phyloP scores from a whole-genome alignment of 2,329 filamentous ascomycete species.

The Rhexocercosporidium sp. region DNA sequence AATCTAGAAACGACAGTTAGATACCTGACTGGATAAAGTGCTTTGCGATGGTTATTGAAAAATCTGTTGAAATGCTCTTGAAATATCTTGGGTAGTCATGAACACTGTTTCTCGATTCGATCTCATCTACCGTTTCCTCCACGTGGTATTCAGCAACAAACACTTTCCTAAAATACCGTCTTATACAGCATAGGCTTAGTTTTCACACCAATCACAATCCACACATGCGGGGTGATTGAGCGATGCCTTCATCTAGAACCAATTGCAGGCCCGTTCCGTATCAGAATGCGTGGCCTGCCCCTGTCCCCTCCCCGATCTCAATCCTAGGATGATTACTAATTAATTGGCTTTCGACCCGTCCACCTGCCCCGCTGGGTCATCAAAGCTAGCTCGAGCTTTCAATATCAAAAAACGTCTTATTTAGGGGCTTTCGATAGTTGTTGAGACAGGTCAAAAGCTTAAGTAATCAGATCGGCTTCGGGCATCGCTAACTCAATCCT shows the following conservation, averaged over 20 bases:
- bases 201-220: constrained; percentile 13
- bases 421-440: background rate
- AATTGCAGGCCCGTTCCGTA: background rate
- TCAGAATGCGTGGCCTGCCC: background rate
- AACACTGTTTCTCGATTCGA: background rate
- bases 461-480: background rate
- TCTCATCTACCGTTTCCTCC: background rate
- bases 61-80: background rate
- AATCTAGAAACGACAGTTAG: background rate
- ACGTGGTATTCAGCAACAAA: background rate
- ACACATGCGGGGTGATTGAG: background rate
- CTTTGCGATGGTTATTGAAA: background rate
- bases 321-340: background rate
- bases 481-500: background rate
- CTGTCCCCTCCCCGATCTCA: constrained; percentile 1
- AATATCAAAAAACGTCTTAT: background rate
- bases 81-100: background rate
- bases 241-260: constrained; percentile 1
- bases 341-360: background rate
- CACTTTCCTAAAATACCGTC: constrained; percentile 5
- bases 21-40: too few relatives aligned
- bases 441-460: background rate
- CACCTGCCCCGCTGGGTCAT: background rate
- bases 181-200: constrained; percentile 1
- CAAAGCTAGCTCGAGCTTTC: constrained; percentile 3